Evolutionary conservation across 2,329 filamentous ascomycete species (phyloP).

Genomic region (Beauveria varroae): DNA sequence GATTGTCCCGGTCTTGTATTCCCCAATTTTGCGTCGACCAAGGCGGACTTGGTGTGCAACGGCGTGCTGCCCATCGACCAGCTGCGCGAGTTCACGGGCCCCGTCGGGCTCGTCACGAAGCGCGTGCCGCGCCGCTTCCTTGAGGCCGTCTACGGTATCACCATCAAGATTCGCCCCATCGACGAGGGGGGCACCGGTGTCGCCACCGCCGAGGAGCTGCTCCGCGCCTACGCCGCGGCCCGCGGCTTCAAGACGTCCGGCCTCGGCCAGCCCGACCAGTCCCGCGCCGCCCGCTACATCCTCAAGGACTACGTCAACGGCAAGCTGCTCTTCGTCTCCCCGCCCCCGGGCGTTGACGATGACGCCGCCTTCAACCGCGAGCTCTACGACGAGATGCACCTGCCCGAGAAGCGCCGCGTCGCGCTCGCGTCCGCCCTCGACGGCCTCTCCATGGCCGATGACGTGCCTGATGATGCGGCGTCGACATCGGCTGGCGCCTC

Average conservation of each 20-base stretch:
- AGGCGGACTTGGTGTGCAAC: constrained; percentile 92
- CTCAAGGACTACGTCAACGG: constrained; percentile 97
- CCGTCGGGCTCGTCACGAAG: constrained; percentile 71
- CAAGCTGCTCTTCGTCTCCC: constrained; percentile 86
- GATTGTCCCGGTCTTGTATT: constrained; percentile 99
- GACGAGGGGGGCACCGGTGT: constrained; percentile 91
- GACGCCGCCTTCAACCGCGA: constrained; percentile 75
- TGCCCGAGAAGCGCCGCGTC: constrained; percentile 73
- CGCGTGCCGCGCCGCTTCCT: constrained; percentile 83
- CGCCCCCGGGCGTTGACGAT: constrained; percentile 70
- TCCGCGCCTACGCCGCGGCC: constrained; percentile 79
- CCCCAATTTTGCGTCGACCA: constrained; percentile 94
- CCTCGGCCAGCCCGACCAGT: constrained; percentile 86
- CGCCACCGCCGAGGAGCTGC: constrained; percentile 76
- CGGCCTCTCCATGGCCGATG: constrained; percentile 34
- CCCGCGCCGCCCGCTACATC: constrained; percentile 78
- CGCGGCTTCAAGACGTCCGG: constrained; percentile 87
- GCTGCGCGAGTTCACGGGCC: constrained; percentile 84
- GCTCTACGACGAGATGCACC: constrained; percentile 74
- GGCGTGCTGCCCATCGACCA: constrained; percentile 95
- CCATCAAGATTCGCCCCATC: constrained; percentile 67
- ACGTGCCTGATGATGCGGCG: constrained; percentile 23
- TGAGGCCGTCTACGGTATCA: constrained; percentile 90
- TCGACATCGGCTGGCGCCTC: constrained; percentile 26
- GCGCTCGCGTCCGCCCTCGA: constrained; percentile 47